Percentiles rank a stretch among this genome's conserved stretches.
These are phyloP conservation scores for Hamigera avellanea DNA, from an alignment of 495 filamentous ascomycete species.

Conservation along the genomic window DNA sequence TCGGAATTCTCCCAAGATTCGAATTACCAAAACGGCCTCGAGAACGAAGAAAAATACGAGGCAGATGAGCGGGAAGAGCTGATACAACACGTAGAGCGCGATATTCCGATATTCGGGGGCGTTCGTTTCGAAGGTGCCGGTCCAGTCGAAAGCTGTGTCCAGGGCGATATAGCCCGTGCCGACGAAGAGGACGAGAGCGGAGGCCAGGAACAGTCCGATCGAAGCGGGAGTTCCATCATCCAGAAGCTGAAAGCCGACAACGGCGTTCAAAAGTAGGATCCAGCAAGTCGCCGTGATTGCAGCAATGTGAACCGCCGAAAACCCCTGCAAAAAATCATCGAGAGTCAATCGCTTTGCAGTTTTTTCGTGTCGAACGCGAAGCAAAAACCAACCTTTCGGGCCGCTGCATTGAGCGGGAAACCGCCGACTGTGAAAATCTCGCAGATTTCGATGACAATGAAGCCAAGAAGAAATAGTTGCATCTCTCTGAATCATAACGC, in stretches of 20 bases:
- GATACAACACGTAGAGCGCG: slow-evolving; percentile 87
- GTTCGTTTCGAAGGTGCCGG: slow-evolving; percentile 57
- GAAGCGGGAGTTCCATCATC: slow-evolving; percentile 89
- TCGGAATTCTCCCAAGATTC: slow-evolving; percentile 70
- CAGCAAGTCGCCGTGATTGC: slow-evolving; percentile 78
- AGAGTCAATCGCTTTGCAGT: no score
- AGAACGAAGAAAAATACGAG: slow-evolving; percentile 72
- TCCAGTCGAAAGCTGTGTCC: slow-evolving; percentile 85
- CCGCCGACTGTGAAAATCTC: slow-evolving; percentile 93
- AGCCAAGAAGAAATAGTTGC: slow-evolving; percentile 83
- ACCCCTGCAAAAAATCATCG: slow-evolving; percentile 46
- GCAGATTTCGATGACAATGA: slow-evolving; percentile 81
- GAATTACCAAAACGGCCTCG: slow-evolving; percentile 70
- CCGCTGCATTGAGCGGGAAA: slow-evolving; percentile 59
- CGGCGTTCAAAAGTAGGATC: slow-evolving; percentile 83
- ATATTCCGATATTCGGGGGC: slow-evolving; percentile 55
- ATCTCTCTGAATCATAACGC: slow-evolving; percentile 57
- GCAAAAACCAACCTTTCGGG: slow-evolving; percentile 36
- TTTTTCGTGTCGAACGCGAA: neutral
- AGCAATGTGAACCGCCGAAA: slow-evolving; percentile 86
- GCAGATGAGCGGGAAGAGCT: slow-evolving; percentile 82
- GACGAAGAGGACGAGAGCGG: slow-evolving; percentile 62
- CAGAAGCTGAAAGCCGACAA: slow-evolving; percentile 86
- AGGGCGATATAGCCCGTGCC: slow-evolving; percentile 93
- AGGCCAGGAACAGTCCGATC: slow-evolving; percentile 59